Conservation (phyloP, 2,329 filamentous ascomycete species). For the Phyllosticta citribraziliensis region DNA sequence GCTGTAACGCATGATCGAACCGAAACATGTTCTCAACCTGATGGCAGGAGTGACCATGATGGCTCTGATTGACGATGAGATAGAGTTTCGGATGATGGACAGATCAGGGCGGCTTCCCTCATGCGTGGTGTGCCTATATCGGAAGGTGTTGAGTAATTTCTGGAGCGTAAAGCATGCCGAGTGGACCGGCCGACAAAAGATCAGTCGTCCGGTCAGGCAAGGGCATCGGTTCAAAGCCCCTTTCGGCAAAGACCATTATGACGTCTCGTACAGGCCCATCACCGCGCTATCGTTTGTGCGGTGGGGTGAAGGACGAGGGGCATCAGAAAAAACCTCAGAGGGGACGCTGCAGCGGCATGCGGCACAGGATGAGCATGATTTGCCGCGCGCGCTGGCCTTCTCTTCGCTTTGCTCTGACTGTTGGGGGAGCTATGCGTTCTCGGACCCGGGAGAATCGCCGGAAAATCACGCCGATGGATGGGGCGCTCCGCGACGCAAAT, state of each 20-base stretch:
- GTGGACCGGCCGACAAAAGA: background rate
- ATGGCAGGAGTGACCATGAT: background rate
- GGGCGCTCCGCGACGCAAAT: constrained; percentile 7
- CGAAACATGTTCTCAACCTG: background rate
- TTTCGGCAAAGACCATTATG: background rate
- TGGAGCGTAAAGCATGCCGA: background rate
- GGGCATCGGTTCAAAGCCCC: background rate
- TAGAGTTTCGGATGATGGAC: background rate
- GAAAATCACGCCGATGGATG: constrained; percentile 11
- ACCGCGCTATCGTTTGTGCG: background rate
- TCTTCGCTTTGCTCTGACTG: constrained; percentile 2
- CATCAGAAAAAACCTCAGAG: background rate
- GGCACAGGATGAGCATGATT: background rate
- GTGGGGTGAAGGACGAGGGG: background rate
- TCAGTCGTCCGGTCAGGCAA: background rate
- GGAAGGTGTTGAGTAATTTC: background rate
- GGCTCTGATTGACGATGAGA: background rate
- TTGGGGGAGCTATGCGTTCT: constrained; percentile 1
- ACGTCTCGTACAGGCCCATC: background rate
- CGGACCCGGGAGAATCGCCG: constrained; percentile 10
- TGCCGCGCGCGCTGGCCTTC: background rate
- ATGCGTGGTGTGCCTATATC: background rate
- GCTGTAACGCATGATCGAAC: background rate
- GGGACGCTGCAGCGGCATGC: background rate
- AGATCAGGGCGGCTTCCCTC: background rate